Conservation (phyloP, 495 filamentous ascomycete species). For the Cercophora newfieldiana region DNA sequence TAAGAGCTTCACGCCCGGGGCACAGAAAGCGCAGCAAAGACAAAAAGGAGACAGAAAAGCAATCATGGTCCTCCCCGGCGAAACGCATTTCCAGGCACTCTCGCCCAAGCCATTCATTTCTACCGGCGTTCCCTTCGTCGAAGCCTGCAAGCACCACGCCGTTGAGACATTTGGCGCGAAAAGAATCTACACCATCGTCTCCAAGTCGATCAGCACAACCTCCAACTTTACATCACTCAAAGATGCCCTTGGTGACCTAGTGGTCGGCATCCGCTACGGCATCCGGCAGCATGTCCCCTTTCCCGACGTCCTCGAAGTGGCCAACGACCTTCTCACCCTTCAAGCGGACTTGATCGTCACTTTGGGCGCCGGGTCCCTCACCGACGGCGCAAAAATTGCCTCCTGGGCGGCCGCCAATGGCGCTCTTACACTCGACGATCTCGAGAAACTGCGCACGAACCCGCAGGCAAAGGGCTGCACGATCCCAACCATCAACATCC, state of each 20-base stretch:
- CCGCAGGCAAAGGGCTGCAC: slow-evolving; percentile 30
- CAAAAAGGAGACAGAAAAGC: background rate
- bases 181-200: slow-evolving; percentile 61
- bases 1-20: no score
- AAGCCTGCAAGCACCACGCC: slow-evolving; percentile 52
- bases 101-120: slow-evolving; percentile 44
- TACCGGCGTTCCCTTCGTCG: slow-evolving; percentile 53
- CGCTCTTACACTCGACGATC: slow-evolving; percentile 42
- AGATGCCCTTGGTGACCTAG: slow-evolving; percentile 46
- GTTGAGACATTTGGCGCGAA: slow-evolving; percentile 51
- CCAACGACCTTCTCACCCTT: slow-evolving; percentile 46
- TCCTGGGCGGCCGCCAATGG: slow-evolving; percentile 49
- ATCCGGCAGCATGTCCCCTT: slow-evolving; percentile 62
- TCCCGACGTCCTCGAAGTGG: slow-evolving; percentile 59
- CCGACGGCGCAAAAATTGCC: slow-evolving; percentile 62
- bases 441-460: slow-evolving; percentile 42
- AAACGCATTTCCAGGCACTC: slow-evolving; percentile 38
- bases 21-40: no score
- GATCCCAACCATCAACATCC: slow-evolving; percentile 60
- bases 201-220: slow-evolving; percentile 58
- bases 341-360: slow-evolving; percentile 60
- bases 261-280: slow-evolving; percentile 56
- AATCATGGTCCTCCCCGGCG: slow-evolving; percentile 12
- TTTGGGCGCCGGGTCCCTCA: slow-evolving; percentile 61
- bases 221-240: slow-evolving; percentile 48